Evolutionary conservation across 1,284 basidiomycete species (phyloP).

Genomic region (Pseudozyma flocculosa): DNA sequence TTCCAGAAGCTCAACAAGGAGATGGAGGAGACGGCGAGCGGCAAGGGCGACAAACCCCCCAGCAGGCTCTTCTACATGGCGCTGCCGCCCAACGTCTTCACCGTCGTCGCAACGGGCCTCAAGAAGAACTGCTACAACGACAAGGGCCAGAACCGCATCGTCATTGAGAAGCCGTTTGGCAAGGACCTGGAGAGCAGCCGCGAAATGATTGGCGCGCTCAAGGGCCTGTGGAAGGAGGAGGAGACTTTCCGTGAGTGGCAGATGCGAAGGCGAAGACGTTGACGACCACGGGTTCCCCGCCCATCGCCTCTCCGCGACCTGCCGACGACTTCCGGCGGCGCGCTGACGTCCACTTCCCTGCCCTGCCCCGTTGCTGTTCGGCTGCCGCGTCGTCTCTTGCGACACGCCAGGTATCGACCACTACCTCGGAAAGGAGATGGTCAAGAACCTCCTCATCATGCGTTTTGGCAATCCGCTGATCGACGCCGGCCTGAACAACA

Average conservation of each 20-base stretch:
- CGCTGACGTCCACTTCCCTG: no score
- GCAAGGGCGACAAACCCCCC: slow-evolving; percentile 25
- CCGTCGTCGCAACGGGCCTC: slow-evolving; percentile 52
- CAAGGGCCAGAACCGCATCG: slow-evolving; percentile 51
- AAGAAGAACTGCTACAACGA: slow-evolving; percentile 53
- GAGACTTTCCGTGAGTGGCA: slow-evolving; percentile 50
- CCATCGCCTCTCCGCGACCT: no score
- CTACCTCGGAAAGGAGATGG: slow-evolving; percentile 58
- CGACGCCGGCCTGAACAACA: slow-evolving; percentile 55
- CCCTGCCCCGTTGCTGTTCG: background rate
- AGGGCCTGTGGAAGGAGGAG: slow-evolving; percentile 55
- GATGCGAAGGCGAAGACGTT: no score
- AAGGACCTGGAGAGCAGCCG: slow-evolving; percentile 54
- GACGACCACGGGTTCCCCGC: no score
- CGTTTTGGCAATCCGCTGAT: slow-evolving; percentile 55
- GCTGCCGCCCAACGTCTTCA: slow-evolving; percentile 55
- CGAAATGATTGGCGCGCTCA: slow-evolving; percentile 56
- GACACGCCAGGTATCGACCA: slow-evolving; percentile 40
- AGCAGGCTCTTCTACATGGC: slow-evolving; percentile 58
- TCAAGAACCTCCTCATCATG: slow-evolving; percentile 57
- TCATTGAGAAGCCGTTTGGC: slow-evolving; percentile 57
- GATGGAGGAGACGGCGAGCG: slow-evolving; percentile 43
- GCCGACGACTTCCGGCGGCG: no score
- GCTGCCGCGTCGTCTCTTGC: background rate
- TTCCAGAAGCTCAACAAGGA: slow-evolving; percentile 50